These are phyloP conservation scores for Kwoniella sp. DNA, from an alignment of 768 basidiomycete genomes.

Conservation along the genomic window DNA sequence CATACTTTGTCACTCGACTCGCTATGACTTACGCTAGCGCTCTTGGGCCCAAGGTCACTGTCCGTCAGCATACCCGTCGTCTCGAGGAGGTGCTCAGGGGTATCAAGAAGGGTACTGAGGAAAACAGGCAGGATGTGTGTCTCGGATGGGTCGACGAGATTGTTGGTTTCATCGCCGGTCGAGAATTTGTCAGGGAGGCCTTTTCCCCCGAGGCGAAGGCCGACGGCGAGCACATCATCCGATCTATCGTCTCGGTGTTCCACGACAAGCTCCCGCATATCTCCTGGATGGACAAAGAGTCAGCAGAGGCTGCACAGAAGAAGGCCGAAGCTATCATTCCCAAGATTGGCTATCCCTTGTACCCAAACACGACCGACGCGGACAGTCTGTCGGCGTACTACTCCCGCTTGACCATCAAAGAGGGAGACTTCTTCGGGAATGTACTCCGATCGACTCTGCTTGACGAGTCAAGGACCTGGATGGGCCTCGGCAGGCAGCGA, in stretches of 20 bases:
- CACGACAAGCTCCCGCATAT: slow-evolving; percentile 67
- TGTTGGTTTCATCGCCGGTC: slow-evolving; percentile 83
- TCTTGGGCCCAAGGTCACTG: slow-evolving; percentile 69
- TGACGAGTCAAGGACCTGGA: slow-evolving; percentile 68
- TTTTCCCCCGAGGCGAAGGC: slow-evolving; percentile 64
- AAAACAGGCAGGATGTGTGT: slow-evolving; percentile 80
- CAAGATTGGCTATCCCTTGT: slow-evolving; percentile 89
- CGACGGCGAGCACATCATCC: slow-evolving; percentile 78
- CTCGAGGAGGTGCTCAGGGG: slow-evolving; percentile 72
- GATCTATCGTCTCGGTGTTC: slow-evolving; percentile 75
- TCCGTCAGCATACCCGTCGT: slow-evolving; percentile 69
- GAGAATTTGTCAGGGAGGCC: slow-evolving; percentile 63
- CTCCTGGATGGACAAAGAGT: slow-evolving; percentile 87
- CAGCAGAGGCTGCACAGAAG: slow-evolving; percentile 72
- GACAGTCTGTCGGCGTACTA: slow-evolving; percentile 72
- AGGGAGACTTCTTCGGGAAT: slow-evolving; percentile 76
- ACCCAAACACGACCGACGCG: slow-evolving; percentile 72
- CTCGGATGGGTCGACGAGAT: slow-evolving; percentile 64
- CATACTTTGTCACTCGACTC: slow-evolving; percentile 77
- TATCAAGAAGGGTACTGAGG: slow-evolving; percentile 77
- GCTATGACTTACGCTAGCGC: slow-evolving; percentile 61
- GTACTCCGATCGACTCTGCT: slow-evolving; percentile 61
- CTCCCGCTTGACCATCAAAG: slow-evolving; percentile 59
- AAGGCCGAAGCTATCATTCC: slow-evolving; percentile 81
- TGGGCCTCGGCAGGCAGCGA: slow-evolving; percentile 64